Conservation (phyloP, 1,284 basidiomycete genomes). For the Melampsora medusae region DNA sequence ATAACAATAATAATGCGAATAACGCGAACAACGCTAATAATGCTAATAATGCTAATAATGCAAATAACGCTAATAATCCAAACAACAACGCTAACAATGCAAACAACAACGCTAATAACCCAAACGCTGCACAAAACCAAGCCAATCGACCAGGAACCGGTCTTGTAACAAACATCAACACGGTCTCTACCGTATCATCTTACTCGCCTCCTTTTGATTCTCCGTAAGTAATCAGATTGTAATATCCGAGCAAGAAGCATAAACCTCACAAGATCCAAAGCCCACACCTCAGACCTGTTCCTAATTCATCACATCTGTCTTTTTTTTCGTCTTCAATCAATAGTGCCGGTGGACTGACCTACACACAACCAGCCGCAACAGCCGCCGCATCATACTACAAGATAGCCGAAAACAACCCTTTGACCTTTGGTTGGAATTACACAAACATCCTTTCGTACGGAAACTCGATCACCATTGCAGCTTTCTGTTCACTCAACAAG, state of each 20-base stretch:
- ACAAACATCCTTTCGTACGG: slow-evolving; percentile 55
- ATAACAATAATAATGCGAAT: slow-evolving; percentile 16
- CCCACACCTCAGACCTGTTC: neutral
- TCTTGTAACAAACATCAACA: neutral
- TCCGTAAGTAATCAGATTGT: slow-evolving; percentile 9
- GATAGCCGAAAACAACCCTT: slow-evolving; percentile 68
- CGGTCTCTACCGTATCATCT: neutral
- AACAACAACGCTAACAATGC: neutral
- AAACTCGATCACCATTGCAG: slow-evolving; percentile 71
- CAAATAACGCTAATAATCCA: no score
- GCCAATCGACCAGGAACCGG: neutral
- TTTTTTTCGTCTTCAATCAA: slow-evolving; percentile 57
- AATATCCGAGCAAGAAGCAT: no score
- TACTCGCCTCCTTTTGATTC: slow-evolving; percentile 25
- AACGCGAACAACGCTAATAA: neutral
- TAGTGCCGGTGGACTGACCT: slow-evolving; percentile 65
- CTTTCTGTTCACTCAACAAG: slow-evolving; percentile 72
- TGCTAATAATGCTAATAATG: neutral
- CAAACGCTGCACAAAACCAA: neutral
- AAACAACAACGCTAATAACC: no score
- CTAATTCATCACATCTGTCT: slow-evolving; percentile 34
- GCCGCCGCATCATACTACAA: slow-evolving; percentile 79
- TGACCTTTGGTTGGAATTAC: slow-evolving; percentile 92
- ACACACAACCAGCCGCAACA: slow-evolving; percentile 75
- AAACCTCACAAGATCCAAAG: neutral